Base-by-base conservation (phyloP, 192 early-diverging fungal genomes). In the Phlyctochytrium arcticum region DNA sequence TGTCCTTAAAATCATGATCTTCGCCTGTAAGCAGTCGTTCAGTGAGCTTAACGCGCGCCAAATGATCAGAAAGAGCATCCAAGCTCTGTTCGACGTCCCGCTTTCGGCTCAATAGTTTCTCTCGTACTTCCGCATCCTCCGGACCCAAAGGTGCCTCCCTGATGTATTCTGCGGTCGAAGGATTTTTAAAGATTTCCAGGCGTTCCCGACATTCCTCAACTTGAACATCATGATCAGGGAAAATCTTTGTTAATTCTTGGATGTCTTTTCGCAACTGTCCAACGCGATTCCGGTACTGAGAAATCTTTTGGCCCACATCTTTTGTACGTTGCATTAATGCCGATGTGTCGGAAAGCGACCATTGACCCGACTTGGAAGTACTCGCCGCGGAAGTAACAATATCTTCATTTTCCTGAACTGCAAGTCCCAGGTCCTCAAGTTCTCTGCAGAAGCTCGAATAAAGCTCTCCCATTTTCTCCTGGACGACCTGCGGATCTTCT, bases 131-230 rank as follows among this genome's bases (percentile, higher is more conserved):
- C 12, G 10, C 54, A 33, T 66, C 64, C 33, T 66, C 64, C 21
- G 54, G 64, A 2, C 64, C 64, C 37, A 66, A 31, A 15, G 51
- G 51, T 26, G 37, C 64, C 36, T 57, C 54, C 8, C 19, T 51
- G 15, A 35, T 35, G 32, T 37, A 17, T 23, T 63, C 21, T 21
- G 15, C 15, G 15, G 15, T 21, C 15, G 42, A 44, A 12, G 42
- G 42, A 44, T 44, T 44, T 21, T 44, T 12, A 1, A 21, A 12
- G 15, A 44, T n/a, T 44, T 21, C 21, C 42, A 44, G 21, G 15
- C 42, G 42, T 21, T 44, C 42, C 42, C 21, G 15, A 12, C 15
- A 12, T n/a, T 44, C 42, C 21, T 44, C 21, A 2, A 44, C 15
- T 44, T 44, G 42, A n/a, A 12, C 42, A 2, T 44, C 42, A 2